Conservation (phyloP, 345 rosid species). For the Melaleuca alternifolia region DNA sequence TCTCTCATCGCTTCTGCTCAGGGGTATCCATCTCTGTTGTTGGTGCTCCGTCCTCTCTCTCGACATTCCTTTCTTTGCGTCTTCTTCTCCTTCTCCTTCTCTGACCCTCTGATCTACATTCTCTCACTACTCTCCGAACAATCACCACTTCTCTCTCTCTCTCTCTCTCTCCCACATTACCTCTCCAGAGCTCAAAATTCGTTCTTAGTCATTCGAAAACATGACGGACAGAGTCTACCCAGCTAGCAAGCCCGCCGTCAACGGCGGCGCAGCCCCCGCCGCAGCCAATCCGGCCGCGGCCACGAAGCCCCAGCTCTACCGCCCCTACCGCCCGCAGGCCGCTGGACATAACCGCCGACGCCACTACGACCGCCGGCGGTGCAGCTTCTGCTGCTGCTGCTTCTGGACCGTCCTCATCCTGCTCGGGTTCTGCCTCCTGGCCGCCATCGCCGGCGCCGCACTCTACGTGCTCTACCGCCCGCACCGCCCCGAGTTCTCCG, state of each 20-base stretch:
- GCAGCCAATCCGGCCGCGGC: conserved; percentile 11
- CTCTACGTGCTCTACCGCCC: conserved; percentile 74
- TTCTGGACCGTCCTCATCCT: conserved; percentile 69
- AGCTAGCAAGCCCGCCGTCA: conserved; percentile 17
- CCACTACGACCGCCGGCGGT: conserved; percentile 25
- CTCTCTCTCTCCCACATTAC: neutral
- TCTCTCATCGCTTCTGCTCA: neutral
- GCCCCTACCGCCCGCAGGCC: conserved; percentile 61
- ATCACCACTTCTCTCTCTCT: neutral
- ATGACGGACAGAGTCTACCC: neutral
- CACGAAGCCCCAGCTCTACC: conserved; percentile 30
- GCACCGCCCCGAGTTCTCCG: conserved; percentile 57
- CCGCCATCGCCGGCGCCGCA: conserved; percentile 60
- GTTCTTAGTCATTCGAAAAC: neutral
- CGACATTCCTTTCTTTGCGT: neutral
- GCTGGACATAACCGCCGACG: conserved; percentile 36
- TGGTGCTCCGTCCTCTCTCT: neutral
- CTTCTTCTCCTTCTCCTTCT: neutral
- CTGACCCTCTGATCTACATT: neutral
- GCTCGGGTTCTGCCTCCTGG: conserved; percentile 49
- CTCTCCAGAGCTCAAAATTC: neutral
- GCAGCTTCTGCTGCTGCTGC: conserved; percentile 74
- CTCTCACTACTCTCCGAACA: neutral
- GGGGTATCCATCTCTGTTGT: neutral
- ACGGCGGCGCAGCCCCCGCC: conserved; percentile 13